Conservation (phyloP, 257 asterid species). For the Mitragyna speciosa region DNA sequence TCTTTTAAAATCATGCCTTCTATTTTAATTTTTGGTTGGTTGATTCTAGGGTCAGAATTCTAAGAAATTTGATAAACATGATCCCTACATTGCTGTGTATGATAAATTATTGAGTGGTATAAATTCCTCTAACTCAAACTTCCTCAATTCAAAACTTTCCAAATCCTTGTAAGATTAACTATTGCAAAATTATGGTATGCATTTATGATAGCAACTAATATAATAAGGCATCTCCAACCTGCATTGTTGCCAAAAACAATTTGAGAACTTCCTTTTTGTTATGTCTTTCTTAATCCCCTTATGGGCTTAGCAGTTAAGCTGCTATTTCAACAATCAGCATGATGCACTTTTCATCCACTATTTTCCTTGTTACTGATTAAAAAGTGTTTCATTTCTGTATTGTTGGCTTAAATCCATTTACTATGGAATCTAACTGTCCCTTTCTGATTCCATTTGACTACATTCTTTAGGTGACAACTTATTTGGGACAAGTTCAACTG, state of each 20-base stretch:
- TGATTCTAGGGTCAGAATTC: too few species aligned
- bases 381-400: background rate
- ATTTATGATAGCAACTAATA: background rate
- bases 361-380: background rate
- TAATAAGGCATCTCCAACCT: background rate
- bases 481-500: constrained; percentile 78
- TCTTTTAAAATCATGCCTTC: too few species aligned
- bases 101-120: too few species aligned
- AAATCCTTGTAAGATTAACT: background rate
- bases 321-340: background rate
- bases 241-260: background rate
- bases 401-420: background rate
- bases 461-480: constrained; percentile 75
- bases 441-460: background rate
- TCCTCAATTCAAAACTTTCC: background rate
- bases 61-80: too few species aligned
- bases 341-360: background rate
- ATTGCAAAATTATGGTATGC: background rate
- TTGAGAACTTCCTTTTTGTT: background rate
- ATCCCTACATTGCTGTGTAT: too few species aligned
- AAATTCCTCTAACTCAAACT: too few species aligned
- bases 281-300: background rate
- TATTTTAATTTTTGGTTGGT: too few species aligned
- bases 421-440: background rate
- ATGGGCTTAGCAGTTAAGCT: background rate